Evolutionary conservation across 352 stramenopile genomes (phyloP), one percentile per base, ranked within the genome.

Genomic region (Phytophthora cactorum): DNA sequence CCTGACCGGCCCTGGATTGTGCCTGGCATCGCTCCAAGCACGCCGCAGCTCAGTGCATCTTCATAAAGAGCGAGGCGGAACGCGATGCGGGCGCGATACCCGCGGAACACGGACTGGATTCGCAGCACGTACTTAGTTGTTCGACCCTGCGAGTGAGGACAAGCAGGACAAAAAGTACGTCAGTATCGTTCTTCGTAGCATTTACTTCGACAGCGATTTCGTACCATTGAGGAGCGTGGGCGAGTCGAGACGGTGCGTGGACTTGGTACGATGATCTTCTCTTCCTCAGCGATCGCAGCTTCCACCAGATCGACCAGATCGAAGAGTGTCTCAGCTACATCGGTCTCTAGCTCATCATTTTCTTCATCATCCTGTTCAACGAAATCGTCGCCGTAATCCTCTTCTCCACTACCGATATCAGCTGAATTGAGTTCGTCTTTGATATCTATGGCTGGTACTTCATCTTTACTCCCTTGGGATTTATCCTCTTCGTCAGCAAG

Each of bases 11-110:
- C 86, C 61, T 94, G 84, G 2, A 73, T 66, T 0, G 81, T 92
- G 17, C 84, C 78, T 3, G 86, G 83, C 83, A 92, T 91, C 4
- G 83, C 86, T 25, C 86, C 86, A 1, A 93, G 74, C 38, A 93
- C 81, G 15, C 82, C 83, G 31, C 81, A 86, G 29, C 68, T 70
- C 28, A 90, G 61, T 1, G 85, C 81, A 54, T 93, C 80, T 43
- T 89, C 67, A 59, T 93, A 92, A 22, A 93, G 59, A 17, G 83
- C 72, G 41, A 85, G 46, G 25, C 80, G 83, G 63, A 92, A 91
- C 12, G 73, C 70, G 5, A 80, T 75, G 22, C 85, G 76, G 5
- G 74, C 68, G 9, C 68, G 70, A 49, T 92, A 76, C 2, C 83
- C 82, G 4, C 85, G 83, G 51, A 84, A 90, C 0, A 76, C 22